phyloP scores from a whole-genome alignment of 352 stramenopile genomes.

The Phytophthora megakarya region DNA sequence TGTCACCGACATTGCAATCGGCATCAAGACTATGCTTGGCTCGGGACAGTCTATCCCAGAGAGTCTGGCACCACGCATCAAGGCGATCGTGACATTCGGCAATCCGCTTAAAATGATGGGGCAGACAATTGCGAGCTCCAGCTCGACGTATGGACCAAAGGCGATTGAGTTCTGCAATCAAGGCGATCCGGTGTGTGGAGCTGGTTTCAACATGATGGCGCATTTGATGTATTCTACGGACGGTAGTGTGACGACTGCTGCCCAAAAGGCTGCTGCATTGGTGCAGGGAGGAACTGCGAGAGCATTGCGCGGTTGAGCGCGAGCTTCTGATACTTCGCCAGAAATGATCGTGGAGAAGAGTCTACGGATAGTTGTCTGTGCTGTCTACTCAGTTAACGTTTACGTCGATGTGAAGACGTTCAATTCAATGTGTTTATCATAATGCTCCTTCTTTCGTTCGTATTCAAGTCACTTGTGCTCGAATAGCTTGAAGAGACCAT shows the following conservation, averaged over 20 bases:
- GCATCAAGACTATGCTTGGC: conserved; percentile 24
- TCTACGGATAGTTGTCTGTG: too few species aligned
- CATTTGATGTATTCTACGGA: conserved; percentile 30
- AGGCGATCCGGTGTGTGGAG: conserved; percentile 33
- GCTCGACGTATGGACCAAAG: conserved; percentile 22
- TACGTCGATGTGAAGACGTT: too few species aligned
- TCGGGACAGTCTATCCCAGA: conserved; percentile 20
- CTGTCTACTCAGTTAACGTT: too few species aligned
- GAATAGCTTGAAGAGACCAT: too few species aligned
- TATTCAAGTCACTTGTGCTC: too few species aligned
- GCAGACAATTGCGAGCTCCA: conserved; percentile 23
- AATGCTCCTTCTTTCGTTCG: too few species aligned
- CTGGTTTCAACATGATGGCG: conserved; percentile 24
- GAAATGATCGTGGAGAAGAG: too few species aligned
- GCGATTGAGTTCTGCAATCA: conserved; percentile 27
- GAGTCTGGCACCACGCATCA: conserved; percentile 22
- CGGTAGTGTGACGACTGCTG: conserved; percentile 30
- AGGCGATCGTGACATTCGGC: conserved; percentile 35
- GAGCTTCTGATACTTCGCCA: too few species aligned
- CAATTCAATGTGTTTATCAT: too few species aligned
- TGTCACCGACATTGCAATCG: conserved; percentile 33
- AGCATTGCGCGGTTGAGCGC: too few species aligned
- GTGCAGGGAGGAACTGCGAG: too few species aligned
- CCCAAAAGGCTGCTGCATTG: too few species aligned
- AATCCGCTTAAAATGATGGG: conserved; percentile 30